A percentile compares a stretch with the other conserved stretches of the same genome.
phyloP scores from a whole-genome alignment of 257 asterid species.

The Solanum chmielewskii region DNA sequence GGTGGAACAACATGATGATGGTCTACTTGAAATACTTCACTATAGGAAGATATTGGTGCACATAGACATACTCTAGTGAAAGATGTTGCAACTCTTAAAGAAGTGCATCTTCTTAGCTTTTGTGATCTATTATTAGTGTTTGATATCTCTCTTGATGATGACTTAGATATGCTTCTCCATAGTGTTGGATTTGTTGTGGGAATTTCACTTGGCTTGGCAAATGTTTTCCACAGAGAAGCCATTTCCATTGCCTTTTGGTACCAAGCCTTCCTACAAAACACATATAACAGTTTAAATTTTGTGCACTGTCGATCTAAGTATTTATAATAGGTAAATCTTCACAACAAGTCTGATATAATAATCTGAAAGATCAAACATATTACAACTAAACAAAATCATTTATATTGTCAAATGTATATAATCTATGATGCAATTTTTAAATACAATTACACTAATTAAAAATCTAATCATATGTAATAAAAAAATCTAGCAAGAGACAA shows the following conservation, averaged over 20 bases:
- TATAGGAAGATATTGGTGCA: conserved; percentile 74
- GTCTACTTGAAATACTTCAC: conserved; percentile 63
- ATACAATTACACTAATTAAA: background rate
- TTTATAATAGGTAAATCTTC: background rate
- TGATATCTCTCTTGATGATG: conserved; percentile 25
- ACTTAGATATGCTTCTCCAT: conserved; percentile 45
- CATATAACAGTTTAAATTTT: background rate
- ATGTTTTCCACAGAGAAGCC: conserved; percentile 60
- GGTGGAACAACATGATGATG: conserved; percentile 30
- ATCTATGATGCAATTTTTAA: too few species aligned
- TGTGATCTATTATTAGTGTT: conserved; percentile 8
- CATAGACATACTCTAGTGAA: conserved; percentile 76
- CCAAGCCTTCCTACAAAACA: conserved; percentile 64
- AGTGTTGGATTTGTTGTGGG: conserved; percentile 25
- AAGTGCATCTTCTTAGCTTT: conserved; percentile 67
- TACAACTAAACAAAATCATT: background rate
- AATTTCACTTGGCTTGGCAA: conserved; percentile 31
- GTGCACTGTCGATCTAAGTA: background rate
- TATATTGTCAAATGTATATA: too few species aligned
- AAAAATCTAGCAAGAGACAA: background rate
- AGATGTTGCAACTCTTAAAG: conserved; percentile 58
- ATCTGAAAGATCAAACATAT: background rate
- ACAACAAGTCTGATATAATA: background rate
- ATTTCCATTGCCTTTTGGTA: conserved; percentile 77
- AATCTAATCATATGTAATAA: background rate